These are phyloP conservation scores for Bonnemaisonia californica DNA, from an alignment of 31 red algal genomes.

Conservation along the genomic window DNA sequence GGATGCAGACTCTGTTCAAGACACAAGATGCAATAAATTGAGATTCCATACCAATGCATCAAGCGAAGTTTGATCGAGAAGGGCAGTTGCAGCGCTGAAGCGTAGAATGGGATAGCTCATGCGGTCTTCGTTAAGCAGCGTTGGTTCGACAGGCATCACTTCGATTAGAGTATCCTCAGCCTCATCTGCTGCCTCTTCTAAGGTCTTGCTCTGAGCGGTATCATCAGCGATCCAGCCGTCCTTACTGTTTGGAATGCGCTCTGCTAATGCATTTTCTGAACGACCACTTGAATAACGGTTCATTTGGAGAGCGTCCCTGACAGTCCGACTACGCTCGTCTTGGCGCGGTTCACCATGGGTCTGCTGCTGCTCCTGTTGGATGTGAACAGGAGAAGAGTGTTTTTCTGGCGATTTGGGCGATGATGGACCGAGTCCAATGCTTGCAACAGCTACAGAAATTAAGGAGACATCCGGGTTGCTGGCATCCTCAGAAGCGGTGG, in stretches of 20 bases:
- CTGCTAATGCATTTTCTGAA: neutral
- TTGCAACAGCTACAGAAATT: neutral
- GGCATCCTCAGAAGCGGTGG: neutral
- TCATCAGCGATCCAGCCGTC: neutral
- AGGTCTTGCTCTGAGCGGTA: slow-evolving; percentile 1
- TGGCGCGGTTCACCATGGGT: neutral
- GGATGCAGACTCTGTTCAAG: too few species aligned
- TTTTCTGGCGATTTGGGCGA: neutral
- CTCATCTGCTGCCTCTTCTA: slow-evolving; percentile 43
- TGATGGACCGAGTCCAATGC: neutral
- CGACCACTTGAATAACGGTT: neutral
- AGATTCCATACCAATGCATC: slow-evolving; percentile 33
- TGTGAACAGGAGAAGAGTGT: neutral
- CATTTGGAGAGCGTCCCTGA: neutral
- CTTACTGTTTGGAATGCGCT: neutral
- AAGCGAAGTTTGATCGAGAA: slow-evolving; percentile 46
- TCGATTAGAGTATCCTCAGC: slow-evolving; percentile 49
- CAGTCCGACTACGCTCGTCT: neutral
- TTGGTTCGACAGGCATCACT: slow-evolving; percentile 4
- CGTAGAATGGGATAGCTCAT: slow-evolving; percentile 61
- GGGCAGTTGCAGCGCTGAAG: slow-evolving; percentile 50
- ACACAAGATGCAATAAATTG: too few species aligned
- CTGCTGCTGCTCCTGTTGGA: too few species aligned
- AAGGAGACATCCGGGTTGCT: neutral
- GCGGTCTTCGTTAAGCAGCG: slow-evolving; percentile 38